Evolutionary conservation across 768 basidiomycete genomes (phyloP).

Genomic region (Psilocybe cyanescens): DNA sequence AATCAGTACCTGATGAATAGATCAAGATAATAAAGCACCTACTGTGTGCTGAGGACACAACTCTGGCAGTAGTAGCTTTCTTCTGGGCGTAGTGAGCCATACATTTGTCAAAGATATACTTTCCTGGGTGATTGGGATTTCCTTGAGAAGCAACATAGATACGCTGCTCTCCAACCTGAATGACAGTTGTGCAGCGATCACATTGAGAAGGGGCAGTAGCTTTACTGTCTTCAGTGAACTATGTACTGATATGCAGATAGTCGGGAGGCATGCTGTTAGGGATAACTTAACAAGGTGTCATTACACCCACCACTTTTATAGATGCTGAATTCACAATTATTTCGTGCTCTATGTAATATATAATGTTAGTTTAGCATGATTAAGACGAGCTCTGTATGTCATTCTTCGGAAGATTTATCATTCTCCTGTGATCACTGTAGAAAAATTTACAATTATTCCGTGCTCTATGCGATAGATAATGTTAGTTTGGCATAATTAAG

Average conservation of each 20-base stretch:
- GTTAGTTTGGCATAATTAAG: too few species aligned
- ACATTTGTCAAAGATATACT: conserved; percentile 2
- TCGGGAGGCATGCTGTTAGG: background rate
- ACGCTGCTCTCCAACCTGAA: background rate
- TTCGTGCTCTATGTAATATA: too few species aligned
- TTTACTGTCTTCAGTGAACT: background rate
- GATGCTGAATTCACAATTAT: too few species aligned
- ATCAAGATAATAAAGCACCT: background rate
- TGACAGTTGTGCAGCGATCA: background rate
- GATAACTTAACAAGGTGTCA: too few species aligned
- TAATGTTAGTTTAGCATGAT: too few species aligned
- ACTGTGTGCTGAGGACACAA: background rate
- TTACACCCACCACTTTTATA: too few species aligned
- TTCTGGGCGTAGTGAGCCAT: conserved; percentile 1
- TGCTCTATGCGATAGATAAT: too few species aligned
- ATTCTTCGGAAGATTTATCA: too few species aligned
- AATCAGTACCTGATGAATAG: too few species aligned
- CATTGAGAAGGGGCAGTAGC: background rate
- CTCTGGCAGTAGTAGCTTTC: background rate
- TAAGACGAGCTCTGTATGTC: too few species aligned
- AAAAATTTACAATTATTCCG: too few species aligned
- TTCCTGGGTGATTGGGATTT: background rate
- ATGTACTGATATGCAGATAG: background rate
- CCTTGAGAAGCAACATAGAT: background rate
- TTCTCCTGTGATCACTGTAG: too few species aligned